Evolutionary conservation across 345 rosid species (phyloP), one percentile per base, ranked within the genome.

Genomic region (Lagerstroemia speciosa): DNA sequence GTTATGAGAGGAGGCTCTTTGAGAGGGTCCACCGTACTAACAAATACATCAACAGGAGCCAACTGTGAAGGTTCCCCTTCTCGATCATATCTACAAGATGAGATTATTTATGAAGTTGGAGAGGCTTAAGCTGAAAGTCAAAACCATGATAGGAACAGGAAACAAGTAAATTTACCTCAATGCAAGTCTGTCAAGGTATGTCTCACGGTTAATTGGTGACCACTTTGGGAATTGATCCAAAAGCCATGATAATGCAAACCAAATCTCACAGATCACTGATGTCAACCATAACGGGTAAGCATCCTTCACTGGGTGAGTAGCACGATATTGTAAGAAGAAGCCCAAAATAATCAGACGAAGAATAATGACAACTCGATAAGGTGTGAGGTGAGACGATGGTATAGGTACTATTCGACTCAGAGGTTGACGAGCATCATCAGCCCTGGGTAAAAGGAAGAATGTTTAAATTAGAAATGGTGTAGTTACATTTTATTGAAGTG

Each of bases 231-330:
- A 91, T 85, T 94, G 99, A 84, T 94, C 99, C 74, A 94, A 84
- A 75, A 94, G 93, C 99, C 99, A 94, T 37, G 99, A 94, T 78
- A 91, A 82, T 58, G 99, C 97, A 86, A 94, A 94, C 98, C 97
- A 93, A 80, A 94, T 83, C 95, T 94, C 99, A 79, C 99, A 94
- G 61, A 94, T 94, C 77, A 94, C 94, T 6, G 97, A 94, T 71
- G 88, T 91, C 58, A 94, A 70, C 99, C 99, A 94, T 81, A 94
- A 73, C 0, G 95, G 91, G 55, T 94, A 94, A 60, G 99, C 99
- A 83, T 85, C 87, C 74, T 82, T 83, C 80, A 94, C 99, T 0
- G 97, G 99, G 75, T 94, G 99, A 73, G 99, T 91, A n/a, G 50
- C 70, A 81, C 99, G 97, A 64, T 94, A 94, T 77, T 94, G 99